Base-by-base conservation (phyloP, 768 basidiomycete species). In the Daedalea quercina region DNA sequence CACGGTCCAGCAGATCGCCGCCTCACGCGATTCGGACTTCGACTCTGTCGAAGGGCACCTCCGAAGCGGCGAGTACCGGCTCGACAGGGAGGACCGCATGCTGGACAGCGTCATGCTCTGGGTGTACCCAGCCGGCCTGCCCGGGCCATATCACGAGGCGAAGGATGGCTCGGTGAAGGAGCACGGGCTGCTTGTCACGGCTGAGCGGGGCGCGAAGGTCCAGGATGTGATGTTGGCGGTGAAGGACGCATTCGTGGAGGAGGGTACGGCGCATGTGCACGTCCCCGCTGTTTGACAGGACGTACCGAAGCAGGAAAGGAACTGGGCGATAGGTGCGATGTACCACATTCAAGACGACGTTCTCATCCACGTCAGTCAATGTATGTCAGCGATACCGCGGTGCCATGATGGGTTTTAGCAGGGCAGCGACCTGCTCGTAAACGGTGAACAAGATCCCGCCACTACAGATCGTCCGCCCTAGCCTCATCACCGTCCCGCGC, bases 141-240 rank as follows among this genome's bases (percentile, higher is more conserved):
- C 31, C 15, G 54, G 57, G 22, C 54, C 57, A 9, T 52, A 52
- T 31, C 57, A 52, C 50, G 31, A 25, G 15, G 31, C 44, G 24
- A 50, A 51, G 9, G 57, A 52, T 19, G 57, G 57, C 12, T 19
- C 25, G 8, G 25, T 54, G 23, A 45, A 52, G 37, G 44, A 49
- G 31, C 54, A 58, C 37, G 57, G 54, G 26, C 28, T 49, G 40
- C 47, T 58, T 41, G 19, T 58, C 11, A 58, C 54, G 9, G 42
- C 55, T 9, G 57, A 55, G 33, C 34, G 46, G 26, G 54, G 57
- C 23, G 46, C 53, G 33, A 25, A 17, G 20, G 54, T 52, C 23
- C 22, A 12, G 42, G 28, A 46, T n/a, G 45, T 42, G 22, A n/a
- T 49, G 34, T 37, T 24, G 53, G 26, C 23, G 24, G 49, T 31